Base-by-base conservation (phyloP, 2,329 filamentous ascomycete genomes). In the Davidsoniella virescens region DNA sequence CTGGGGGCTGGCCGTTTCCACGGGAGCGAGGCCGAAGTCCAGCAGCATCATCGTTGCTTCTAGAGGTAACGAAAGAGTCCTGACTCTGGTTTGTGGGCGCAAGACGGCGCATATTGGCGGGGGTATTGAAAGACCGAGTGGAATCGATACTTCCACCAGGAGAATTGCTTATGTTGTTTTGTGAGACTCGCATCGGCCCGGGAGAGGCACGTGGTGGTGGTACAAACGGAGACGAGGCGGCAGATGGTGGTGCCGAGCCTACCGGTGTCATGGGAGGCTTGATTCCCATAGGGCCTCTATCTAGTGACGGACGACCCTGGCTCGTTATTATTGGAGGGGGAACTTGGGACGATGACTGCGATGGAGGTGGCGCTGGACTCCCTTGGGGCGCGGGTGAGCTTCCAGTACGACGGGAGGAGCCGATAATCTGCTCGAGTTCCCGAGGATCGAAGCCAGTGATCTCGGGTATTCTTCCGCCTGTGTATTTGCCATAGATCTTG, bases 401-500 rank as follows among this genome's bases (percentile, higher is more conserved):
- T 33, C 51, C 51, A 20, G 47, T 39, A 10, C 52, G 52, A 14
- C 68, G 67, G 44, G 70, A 69, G 45, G 71, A 69, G 41, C 82
- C 84, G 33, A 83, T 68, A 43, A 96, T 75, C 57, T 82, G 73
- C 47, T 90, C 85, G 54, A 82, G 70, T 65, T 95, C 87, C 54
- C 74, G 76, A 47, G 77, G 72, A 57, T 90, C 85, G 62, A 98
- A 96, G 6, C 90, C 90, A 50, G 76, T 69, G 47, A 98, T 71
- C 52, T 84, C 76, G 2, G 92, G 92, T 29, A 78, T 66, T 59
- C 81, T 83, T 10, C 90, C 90, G 25, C 86, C 84, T 1, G 92
- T 96, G 62, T 96, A 98, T 66, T 96, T 98, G 59, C 81, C 81
- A 63, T 85, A 98, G 56, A 98, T 95, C 65, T 96, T 98, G 61